phyloP scores from a whole-genome alignment of 345 rosid species.

The Dimocarpus longan region DNA sequence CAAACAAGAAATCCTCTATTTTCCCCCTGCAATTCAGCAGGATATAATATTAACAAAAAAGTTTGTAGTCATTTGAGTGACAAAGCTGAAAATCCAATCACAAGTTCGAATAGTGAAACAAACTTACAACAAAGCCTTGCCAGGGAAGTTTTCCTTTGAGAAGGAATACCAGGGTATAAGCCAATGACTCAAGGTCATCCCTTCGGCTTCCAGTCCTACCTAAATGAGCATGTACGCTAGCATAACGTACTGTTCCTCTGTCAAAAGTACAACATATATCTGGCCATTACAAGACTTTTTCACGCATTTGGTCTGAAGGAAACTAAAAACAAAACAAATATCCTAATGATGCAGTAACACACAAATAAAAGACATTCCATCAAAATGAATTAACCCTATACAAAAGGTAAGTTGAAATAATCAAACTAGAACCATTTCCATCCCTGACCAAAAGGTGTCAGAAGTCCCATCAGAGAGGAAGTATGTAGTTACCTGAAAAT shows the following conservation, averaged over 20 bases:
- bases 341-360: not conserved
- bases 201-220: constrained; percentile 60
- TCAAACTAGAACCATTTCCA: not conserved
- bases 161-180: constrained; percentile 63
- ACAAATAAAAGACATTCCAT: not conserved
- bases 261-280: constrained; percentile 5
- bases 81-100: constrained; percentile 12
- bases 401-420: not conserved
- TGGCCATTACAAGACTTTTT: not conserved
- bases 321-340: not conserved
- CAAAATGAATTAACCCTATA: not conserved
- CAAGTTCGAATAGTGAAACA: constrained; percentile 11
- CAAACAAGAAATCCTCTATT: constrained; percentile 74
- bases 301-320: not conserved
- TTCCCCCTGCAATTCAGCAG: constrained; percentile 48
- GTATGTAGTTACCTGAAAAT: constrained; percentile 37
- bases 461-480: not conserved
- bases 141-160: constrained; percentile 63
- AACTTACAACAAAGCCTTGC: constrained; percentile 61
- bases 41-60: not conserved
- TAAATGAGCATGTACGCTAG: constrained; percentile 64
- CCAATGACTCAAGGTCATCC: constrained; percentile 67
- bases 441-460: constrained; percentile 1
- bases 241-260: constrained; percentile 71
- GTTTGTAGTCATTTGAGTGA: not conserved